Evolutionary conservation across 2,329 filamentous ascomycete species (phyloP), one percentile per base, ranked within the genome.

Genomic region (Pseudogymnoascus sp.): DNA sequence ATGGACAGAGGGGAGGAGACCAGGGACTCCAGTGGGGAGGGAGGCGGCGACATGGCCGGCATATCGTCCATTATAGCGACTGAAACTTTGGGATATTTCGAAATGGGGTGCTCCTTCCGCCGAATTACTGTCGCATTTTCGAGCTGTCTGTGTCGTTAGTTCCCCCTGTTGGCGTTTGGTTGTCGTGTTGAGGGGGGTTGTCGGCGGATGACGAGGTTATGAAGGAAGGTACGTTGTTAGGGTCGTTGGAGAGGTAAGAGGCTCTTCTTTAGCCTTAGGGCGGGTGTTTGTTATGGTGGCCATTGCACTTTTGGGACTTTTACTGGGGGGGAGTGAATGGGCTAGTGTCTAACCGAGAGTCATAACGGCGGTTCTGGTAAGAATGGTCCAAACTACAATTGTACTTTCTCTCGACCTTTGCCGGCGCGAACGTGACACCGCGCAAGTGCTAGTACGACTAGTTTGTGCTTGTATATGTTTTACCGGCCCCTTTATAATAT

Each of bases 1-100:
- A 73, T 56, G 35, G 70, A 72, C 13, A 75, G 68, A 9, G 73
- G 71, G 10, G 74, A 77, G 21, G 75, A 74, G 21, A 66, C 65
- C 11, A 59, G 62, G 60, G 63, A 64, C 59, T 29, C 33, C 42
- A 21, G 56, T 11, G 29, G 60, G 13, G 60, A 33, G 1, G 15
- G 37, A 21, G 60, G 60, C 60, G 33, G 19, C 56, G 37, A 37
- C 56, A 37, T 60, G 31, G n/a, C 56, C 56, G 56, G 56, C 31
- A 40, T 60, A 31, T 40, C 31, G 15, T 35, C 56, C 56, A 60
- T 60, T 26, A 7, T 40, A 40, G 21, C 31, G 56, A 31, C 46
- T n/a, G 46, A 17, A 53, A 29, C 46, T 53, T 53, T 53, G 15
- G 23, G 15, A 17, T 53, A 29, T 53, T 53, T 53, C 46, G 46